Evolutionary conservation across 2,329 filamentous ascomycete genomes (phyloP), one percentile per base, ranked within the genome.

Genomic region (Simplicillium sp.): DNA sequence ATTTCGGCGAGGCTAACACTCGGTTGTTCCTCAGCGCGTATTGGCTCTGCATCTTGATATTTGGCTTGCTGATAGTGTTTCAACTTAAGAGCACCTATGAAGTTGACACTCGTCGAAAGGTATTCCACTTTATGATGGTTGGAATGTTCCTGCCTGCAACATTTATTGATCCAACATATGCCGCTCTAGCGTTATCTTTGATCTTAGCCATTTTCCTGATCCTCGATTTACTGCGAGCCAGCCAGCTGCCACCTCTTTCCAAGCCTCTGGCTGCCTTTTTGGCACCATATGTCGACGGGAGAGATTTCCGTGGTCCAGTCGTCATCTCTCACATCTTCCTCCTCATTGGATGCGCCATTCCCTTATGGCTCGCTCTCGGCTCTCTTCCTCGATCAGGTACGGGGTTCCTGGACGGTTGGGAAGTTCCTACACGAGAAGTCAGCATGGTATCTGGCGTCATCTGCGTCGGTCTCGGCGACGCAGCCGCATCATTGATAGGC

Each of bases 111-210:
- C 78, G 92, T 38, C 80, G 92, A 38, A 98, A 98, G 61, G 86
- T 97, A 17, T 98, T 98, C 59, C 92, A 98, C 60, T 94, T 94
- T 50, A 95, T 90, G 74, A 97, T 97, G 84, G 90, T 97, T 7
- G 80, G 80, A 42, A 96, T 98, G 87, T 82, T 98, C 42, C 71
- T 97, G 2, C 89, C 92, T 0, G 80, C 86, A 2, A 85, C 83
- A 2, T 96, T 80, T 56, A 66, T 97, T 47, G 92, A 98, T 58
- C 90, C 92, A 1, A 72, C 82, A 33, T 97, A 87, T 59, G 80
- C 82, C 38, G 78, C 84, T 1, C 68, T 98, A 11, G 87, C 88
- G 0, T 70, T 97, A n/a, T 71, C 74, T 0, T 66, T 96, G 28
- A 78, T 88, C 18, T 73, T 98, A 29, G 80, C 84, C 4, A 71